These are phyloP conservation scores for Tremella yokohamensis DNA, from an alignment of 768 basidiomycete species.

Conservation along the genomic window DNA sequence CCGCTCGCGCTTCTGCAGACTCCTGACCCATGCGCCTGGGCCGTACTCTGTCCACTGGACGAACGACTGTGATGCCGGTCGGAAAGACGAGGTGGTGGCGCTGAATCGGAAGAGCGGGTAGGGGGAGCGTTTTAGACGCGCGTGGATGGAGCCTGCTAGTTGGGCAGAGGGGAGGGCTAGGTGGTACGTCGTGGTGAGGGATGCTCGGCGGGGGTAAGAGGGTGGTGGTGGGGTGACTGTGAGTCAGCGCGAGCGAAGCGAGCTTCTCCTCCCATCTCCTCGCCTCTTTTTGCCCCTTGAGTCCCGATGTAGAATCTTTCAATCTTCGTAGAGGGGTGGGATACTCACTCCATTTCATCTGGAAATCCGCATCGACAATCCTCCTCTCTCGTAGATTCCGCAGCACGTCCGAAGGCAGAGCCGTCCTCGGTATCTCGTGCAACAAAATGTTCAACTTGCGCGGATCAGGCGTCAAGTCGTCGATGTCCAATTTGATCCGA, in stretches of 20 bases:
- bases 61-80: no score
- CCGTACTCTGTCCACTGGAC: no score
- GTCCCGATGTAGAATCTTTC: no score
- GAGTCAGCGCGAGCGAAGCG: background rate
- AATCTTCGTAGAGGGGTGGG: no score
- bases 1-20: no score
- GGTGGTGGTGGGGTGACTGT: slow-evolving; percentile 1
- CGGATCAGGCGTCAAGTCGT: no score
- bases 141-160: background rate
- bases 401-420: slow-evolving; percentile 1
- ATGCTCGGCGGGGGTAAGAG: background rate
- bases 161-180: background rate
- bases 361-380: background rate
- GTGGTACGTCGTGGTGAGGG: slow-evolving; percentile 2
- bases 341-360: background rate
- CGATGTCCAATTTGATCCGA: no score
- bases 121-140: background rate
- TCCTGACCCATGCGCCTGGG: no score
- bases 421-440: background rate
- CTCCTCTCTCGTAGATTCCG: background rate
- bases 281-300: no score
- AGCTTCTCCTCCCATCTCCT: no score
- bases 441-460: background rate
- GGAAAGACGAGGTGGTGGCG: background rate
- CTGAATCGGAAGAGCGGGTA: background rate